Conservation (phyloP, 495 filamentous ascomycete genomes). For the Daldinia caldariorum region DNA sequence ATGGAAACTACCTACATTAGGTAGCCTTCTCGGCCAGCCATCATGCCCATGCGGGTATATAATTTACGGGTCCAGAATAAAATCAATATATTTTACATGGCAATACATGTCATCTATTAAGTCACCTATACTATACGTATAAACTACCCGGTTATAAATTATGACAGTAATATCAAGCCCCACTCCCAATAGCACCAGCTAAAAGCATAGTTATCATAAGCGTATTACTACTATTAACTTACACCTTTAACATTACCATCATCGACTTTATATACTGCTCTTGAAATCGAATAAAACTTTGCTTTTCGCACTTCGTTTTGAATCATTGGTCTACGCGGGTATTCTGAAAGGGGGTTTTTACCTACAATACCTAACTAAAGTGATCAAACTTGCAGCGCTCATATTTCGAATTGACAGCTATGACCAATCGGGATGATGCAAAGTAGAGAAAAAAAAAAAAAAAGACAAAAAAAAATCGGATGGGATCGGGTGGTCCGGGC, state of each 20-base stretch:
- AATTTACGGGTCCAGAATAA: constrained; percentile 10
- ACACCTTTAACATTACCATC: no score
- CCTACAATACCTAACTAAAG: constrained; percentile 34
- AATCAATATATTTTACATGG: constrained; percentile 21
- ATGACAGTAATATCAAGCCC: neutral
- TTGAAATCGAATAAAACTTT: constrained; percentile 26
- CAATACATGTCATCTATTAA: constrained; percentile 12
- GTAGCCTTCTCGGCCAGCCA: constrained; percentile 5
- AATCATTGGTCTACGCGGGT: constrained; percentile 36
- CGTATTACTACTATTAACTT: neutral
- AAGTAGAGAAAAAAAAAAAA: constrained; percentile 22
- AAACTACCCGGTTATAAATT: neutral
- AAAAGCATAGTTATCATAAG: neutral
- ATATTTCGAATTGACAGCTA: no score
- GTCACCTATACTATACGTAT: neutral
- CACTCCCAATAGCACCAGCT: constrained; percentile 3
- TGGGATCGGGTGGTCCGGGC: no score
- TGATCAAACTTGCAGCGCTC: no score
- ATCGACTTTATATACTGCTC: constrained; percentile 23
- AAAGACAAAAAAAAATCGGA: no score
- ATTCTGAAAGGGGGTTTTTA: constrained; percentile 42
- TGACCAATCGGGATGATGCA: neutral
- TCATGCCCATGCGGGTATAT: neutral
- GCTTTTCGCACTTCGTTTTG: constrained; percentile 23
- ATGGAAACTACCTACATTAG: neutral